Conservation (phyloP, 768 basidiomycete genomes). For the Gloeopeniophorella convolvens region DNA sequence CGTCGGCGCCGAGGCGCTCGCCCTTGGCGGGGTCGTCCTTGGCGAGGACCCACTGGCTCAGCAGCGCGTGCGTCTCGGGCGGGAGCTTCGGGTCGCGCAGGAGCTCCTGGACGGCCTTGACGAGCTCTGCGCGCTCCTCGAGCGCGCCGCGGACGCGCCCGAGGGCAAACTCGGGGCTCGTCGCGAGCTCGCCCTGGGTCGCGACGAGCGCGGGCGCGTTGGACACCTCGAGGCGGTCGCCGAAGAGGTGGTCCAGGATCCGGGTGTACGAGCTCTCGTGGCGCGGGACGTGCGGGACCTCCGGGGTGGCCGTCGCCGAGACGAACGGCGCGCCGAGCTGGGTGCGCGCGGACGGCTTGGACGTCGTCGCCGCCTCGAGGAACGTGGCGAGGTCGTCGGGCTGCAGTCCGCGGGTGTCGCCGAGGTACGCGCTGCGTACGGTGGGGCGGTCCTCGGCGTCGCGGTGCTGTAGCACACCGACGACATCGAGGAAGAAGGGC, state of each 20-base stretch:
- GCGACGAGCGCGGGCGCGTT: conserved; percentile 75
- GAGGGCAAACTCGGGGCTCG: conserved; percentile 91
- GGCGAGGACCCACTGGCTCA: conserved; percentile 73
- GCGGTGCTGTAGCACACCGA: conserved; percentile 61
- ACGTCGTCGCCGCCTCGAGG: conserved; percentile 36
- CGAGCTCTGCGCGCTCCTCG: conserved; percentile 65
- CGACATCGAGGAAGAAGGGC: conserved; percentile 77
- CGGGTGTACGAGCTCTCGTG: conserved; percentile 91
- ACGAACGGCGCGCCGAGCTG: conserved; percentile 39
- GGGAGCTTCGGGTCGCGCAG: conserved; percentile 46
- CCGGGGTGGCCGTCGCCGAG: conserved; percentile 25
- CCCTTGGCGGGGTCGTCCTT: conserved; percentile 68
- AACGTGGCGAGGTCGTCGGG: conserved; percentile 46
- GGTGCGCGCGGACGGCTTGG: conserved; percentile 38
- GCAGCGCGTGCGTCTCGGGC: conserved; percentile 57
- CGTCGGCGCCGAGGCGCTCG: conserved; percentile 47
- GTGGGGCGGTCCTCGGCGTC: conserved; percentile 41
- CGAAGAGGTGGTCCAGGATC: conserved; percentile 77
- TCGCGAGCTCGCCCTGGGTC: conserved; percentile 67
- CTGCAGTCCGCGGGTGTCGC: conserved; percentile 36
- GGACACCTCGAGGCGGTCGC: conserved; percentile 69
- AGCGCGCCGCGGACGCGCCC: conserved; percentile 83
- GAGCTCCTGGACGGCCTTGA: conserved; percentile 56
- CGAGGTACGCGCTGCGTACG: conserved; percentile 60
- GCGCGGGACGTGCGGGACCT: conserved; percentile 66